These are phyloP conservation scores for Lachnellula cervina DNA, from an alignment of 2,329 filamentous ascomycete species.

Conservation along the genomic window DNA sequence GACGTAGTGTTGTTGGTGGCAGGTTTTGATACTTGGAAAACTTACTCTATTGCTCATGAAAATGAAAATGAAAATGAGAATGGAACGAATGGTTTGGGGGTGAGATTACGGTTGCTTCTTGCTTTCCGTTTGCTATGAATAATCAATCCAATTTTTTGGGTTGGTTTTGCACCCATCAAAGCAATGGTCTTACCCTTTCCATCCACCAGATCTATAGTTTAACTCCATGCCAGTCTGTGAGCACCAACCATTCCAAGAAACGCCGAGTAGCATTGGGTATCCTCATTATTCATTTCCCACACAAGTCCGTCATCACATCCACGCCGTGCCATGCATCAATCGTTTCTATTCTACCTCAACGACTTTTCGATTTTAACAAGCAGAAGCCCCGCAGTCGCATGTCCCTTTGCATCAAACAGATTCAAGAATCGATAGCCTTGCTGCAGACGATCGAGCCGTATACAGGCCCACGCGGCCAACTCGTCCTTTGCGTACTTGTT, in stretches of 20 bases:
- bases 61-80: no score
- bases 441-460: slow-evolving; percentile 74
- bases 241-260: neutral
- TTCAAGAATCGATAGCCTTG: slow-evolving; percentile 74
- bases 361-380: slow-evolving; percentile 69
- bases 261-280: neutral
- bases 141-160: neutral
- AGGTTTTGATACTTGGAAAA: neutral
- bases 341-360: neutral
- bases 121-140: no score
- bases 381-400: slow-evolving; percentile 61
- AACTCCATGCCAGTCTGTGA: neutral
- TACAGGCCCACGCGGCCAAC: slow-evolving; percentile 82
- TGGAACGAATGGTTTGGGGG: no score
- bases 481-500: slow-evolving; percentile 76
- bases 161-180: neutral
- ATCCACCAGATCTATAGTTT: neutral
- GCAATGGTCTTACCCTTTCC: neutral
- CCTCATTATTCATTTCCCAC: neutral
- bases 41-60: no score
- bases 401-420: slow-evolving; percentile 65
- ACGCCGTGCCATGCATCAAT: neutral
- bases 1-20: neutral
- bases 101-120: no score
- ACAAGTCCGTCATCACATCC: no score